Evolutionary conservation across 768 basidiomycete species (phyloP).

Genomic region (Ramaria sp.): DNA sequence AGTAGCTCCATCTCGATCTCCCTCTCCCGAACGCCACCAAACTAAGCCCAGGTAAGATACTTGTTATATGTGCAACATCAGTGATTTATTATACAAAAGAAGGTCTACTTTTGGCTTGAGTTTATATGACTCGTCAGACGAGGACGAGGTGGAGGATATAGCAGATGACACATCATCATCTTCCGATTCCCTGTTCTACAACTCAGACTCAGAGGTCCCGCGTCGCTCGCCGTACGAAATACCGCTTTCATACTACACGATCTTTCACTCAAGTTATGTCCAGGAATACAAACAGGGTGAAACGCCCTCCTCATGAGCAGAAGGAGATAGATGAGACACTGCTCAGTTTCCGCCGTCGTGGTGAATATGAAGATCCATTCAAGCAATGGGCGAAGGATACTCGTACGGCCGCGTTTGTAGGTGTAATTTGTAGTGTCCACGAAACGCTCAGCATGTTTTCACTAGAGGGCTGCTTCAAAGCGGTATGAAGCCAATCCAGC

Average conservation of each 20-base stretch:
- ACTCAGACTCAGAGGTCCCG: conserved; percentile 34
- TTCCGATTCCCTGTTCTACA: conserved; percentile 30
- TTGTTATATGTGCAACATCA: not conserved
- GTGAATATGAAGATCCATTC: conserved; percentile 39
- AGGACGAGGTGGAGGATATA: conserved; percentile 13
- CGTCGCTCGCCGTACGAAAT: conserved; percentile 24
- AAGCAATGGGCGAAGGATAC: conserved; percentile 42
- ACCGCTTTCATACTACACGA: conserved; percentile 4
- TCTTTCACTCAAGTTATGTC: not conserved
- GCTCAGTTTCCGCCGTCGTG: conserved; percentile 38
- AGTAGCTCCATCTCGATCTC: conserved; percentile 3
- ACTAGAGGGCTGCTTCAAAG: conserved; percentile 12
- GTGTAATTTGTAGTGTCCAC: conserved; percentile 9
- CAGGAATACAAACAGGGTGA: conserved; percentile 16
- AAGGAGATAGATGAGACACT: conserved; percentile 34
- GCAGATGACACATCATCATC: conserved; percentile 22
- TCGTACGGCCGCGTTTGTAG: conserved; percentile 35
- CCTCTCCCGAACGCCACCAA: not conserved
- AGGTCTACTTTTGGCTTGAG: not conserved
- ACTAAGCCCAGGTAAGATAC: not conserved
- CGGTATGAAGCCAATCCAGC: conserved; percentile 20
- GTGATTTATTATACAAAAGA: not conserved
- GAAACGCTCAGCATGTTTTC: not conserved
- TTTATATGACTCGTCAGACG: conserved; percentile 35
- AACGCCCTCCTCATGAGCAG: conserved; percentile 22